Evolutionary conservation across 345 rosid genomes (phyloP).

Genomic region (Cochlearia excelsa): DNA sequence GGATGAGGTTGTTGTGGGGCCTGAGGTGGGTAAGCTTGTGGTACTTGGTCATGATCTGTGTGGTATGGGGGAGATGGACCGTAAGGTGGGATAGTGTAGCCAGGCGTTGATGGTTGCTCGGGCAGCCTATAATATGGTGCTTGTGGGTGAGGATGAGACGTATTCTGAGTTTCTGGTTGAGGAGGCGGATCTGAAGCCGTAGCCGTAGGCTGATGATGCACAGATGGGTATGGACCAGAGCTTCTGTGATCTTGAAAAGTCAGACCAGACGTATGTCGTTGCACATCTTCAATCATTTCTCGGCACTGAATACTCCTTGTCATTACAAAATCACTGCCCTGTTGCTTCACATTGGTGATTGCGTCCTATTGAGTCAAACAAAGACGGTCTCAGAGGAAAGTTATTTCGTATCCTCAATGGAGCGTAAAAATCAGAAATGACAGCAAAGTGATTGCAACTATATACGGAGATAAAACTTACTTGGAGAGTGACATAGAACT

Average conservation of each 20-base stretch:
- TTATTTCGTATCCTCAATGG: constrained; percentile 13
- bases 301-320: constrained; percentile 95
- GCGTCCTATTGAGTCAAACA: constrained; percentile 65
- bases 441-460: constrained; percentile 2
- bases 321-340: constrained; percentile 96
- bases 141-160: constrained; percentile 48
- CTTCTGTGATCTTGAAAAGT: constrained; percentile 80
- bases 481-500: constrained; percentile 97
- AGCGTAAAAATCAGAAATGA: constrained; percentile 8
- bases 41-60: constrained; percentile 41
- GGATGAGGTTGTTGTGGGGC: constrained; percentile 75
- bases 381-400: constrained; percentile 19
- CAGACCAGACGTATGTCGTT: constrained; percentile 82
- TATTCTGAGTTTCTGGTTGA: constrained; percentile 54
- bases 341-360: constrained; percentile 90
- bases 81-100: constrained; percentile 56
- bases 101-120: constrained; percentile 58
- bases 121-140: constrained; percentile 63
- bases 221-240: constrained; percentile 63
- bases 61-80: constrained; percentile 63
- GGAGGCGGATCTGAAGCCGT: constrained; percentile 44
- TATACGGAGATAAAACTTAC: constrained; percentile 38
- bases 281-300: constrained; percentile 97
- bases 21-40: constrained; percentile 53
- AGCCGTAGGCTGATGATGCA: constrained; percentile 42